These are phyloP conservation scores for Sordariomycetes sp. DNA, from an alignment of 2,329 filamentous ascomycete genomes.

Conservation along the genomic window DNA sequence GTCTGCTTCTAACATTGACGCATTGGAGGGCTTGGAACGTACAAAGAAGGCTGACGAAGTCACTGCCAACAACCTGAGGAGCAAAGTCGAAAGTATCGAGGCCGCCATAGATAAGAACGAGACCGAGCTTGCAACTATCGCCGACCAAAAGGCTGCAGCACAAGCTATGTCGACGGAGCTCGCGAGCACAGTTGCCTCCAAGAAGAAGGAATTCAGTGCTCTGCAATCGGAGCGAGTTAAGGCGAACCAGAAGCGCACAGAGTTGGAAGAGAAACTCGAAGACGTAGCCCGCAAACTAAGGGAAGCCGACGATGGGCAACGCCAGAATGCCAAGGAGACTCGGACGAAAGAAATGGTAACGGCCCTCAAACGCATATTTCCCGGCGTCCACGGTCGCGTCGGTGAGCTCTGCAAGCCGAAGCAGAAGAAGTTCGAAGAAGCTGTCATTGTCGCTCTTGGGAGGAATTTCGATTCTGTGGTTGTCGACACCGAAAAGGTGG, in stretches of 20 bases:
- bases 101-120: constrained; percentile 66
- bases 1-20: constrained; percentile 70
- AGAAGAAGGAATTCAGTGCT: constrained; percentile 85
- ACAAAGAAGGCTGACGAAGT: constrained; percentile 89
- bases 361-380: constrained; percentile 81
- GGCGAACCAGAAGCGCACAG: constrained; percentile 72
- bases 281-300: constrained; percentile 72
- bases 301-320: constrained; percentile 75
- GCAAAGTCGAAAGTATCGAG: constrained; percentile 74
- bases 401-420: constrained; percentile 92
- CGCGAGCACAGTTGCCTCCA: constrained; percentile 69
- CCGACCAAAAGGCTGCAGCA: constrained; percentile 56
- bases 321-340: constrained; percentile 75
- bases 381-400: constrained; percentile 82
- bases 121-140: constrained; percentile 58
- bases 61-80: constrained; percentile 79
- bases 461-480: constrained; percentile 91
- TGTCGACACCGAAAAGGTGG: constrained; percentile 91
- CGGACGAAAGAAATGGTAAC: constrained; percentile 75
- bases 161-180: constrained; percentile 57
- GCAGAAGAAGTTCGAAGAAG: constrained; percentile 92
- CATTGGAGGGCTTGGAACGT: constrained; percentile 76
- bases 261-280: constrained; percentile 85
- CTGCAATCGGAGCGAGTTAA: constrained; percentile 76
- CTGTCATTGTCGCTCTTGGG: constrained; percentile 85